These are phyloP conservation scores for Omphalotus guepiniiformis DNA, from an alignment of 768 basidiomycete species.

Conservation along the genomic window DNA sequence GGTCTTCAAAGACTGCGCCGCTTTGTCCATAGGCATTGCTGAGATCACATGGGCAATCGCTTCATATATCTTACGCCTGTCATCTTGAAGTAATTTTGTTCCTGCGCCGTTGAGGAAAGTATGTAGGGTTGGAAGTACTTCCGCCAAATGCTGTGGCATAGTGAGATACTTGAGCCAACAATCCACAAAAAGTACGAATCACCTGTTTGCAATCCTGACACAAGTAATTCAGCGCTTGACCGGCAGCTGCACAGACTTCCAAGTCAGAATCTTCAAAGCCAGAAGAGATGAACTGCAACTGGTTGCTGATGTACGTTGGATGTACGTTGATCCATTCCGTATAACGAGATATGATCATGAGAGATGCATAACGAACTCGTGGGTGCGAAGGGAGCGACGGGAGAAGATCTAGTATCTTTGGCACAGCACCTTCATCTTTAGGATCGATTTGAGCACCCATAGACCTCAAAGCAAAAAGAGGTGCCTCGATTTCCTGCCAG, in stretches of 20 bases:
- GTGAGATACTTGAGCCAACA: not conserved
- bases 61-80: constrained; percentile 89
- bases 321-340: constrained; percentile 95
- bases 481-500: constrained; percentile 98
- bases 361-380: constrained; percentile 89
- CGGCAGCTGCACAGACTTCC: constrained; percentile 90
- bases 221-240: constrained; percentile 93
- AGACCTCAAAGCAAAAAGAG: constrained; percentile 94
- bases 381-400: constrained; percentile 88
- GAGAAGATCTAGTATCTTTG: constrained; percentile 93
- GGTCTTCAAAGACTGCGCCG: constrained; percentile 79
- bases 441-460: constrained; percentile 95
- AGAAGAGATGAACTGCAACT: constrained; percentile 86
- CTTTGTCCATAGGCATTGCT: constrained; percentile 87
- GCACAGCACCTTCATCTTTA: constrained; percentile 79
- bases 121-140: constrained; percentile 89
- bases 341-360: constrained; percentile 92
- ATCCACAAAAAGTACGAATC: constrained; percentile 15
- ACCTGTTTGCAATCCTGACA: constrained; percentile 96
- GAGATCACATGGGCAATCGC: constrained; percentile 95
- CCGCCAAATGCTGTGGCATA: constrained; percentile 69
- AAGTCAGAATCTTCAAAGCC: constrained; percentile 80
- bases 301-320: constrained; percentile 78
- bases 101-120: constrained; percentile 82
- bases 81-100: constrained; percentile 76